phyloP scores from a whole-genome alignment of 129 eudicot species.

The Arctium minus region DNA sequence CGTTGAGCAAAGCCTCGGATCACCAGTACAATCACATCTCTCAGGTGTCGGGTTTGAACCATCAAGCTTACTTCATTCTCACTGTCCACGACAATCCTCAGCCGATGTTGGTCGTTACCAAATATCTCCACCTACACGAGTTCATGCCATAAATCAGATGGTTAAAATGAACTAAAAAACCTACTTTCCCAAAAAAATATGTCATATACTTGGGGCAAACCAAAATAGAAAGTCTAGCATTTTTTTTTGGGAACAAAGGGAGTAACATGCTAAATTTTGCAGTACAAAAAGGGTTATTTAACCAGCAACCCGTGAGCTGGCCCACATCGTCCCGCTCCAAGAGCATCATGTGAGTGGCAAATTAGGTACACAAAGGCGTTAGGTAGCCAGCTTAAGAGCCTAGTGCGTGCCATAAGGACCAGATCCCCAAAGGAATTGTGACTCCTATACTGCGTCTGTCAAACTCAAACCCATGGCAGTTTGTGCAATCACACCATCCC shows the following conservation, averaged over 20 bases:
- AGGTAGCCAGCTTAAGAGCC: too few relatives aligned
- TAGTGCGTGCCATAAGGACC: too few relatives aligned
- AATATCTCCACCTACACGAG: constrained; percentile 77
- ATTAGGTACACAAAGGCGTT: too few relatives aligned
- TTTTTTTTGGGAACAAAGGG: too few relatives aligned
- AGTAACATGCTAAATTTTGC: too few relatives aligned
- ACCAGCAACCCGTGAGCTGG: too few relatives aligned
- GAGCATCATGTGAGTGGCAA: too few relatives aligned
- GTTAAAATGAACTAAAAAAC: neutral
- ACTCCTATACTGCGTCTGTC: too few relatives aligned
- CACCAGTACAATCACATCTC: constrained; percentile 85
- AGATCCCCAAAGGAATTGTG: too few relatives aligned
- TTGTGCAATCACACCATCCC: neutral
- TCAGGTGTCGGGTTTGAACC: constrained; percentile 92
- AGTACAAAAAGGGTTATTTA: too few relatives aligned
- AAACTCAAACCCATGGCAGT: neutral
- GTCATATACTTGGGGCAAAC: too few relatives aligned
- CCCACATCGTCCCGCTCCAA: too few relatives aligned
- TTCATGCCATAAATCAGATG: neutral
- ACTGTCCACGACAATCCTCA: constrained; percentile 83
- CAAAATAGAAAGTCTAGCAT: neutral
- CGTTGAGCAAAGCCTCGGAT: constrained; percentile 87
- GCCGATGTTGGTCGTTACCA: constrained; percentile 90
- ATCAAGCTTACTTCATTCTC: constrained; percentile 83
- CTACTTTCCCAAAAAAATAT: neutral